Evolutionary conservation across 768 basidiomycete species (phyloP), one percentile per base, ranked within the genome.

Genomic region (Boletus rufocinnamomeus): DNA sequence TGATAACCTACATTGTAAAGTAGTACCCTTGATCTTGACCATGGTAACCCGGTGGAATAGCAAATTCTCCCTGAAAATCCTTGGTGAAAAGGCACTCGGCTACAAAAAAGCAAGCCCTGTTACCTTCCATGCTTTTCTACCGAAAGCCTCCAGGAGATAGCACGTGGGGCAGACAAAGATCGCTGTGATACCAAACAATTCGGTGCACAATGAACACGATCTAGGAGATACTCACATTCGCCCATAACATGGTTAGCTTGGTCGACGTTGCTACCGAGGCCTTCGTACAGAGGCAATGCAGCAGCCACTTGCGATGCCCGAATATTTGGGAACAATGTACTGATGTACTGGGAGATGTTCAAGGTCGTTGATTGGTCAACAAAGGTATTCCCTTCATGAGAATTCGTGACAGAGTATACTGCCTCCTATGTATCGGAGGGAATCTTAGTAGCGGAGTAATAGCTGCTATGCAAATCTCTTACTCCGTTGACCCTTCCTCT

Each of bases 401-500:
- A 13, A 40, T n/a, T 59, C 4, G 48, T 45, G 25, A 59, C 56
- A 38, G 58, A 44, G 7, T 58, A 59, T 38, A 59, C 7, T 27
- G 56, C 58, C 17, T 50, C 40, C 56, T 59, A 14, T 23, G 21
- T 6, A 40, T 16, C 49, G 3, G 28, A n/a, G 13, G 14, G 30
- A 11, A 9, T 40, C 21, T 52, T 9, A 40, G 17, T 9, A 38
- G 19, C 2, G 6, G 10, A 19, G 17, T 6, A 10, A 37, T 21
- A 32, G 21, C 28, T 25, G 21, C 13, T 13, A 21, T 27, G 16
- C 40, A 50, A 14, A 27, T 17, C 9, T 13, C 58, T n/a, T 40
- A 61, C 60, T 19, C 60, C 58, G 10, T 61, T 61, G 2, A 61
- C 23, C 30, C 40, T 43, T 27, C 58, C 59, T 8, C 13, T 8